A percentile compares a stretch with the other conserved stretches of the same genome.
phyloP scores from a whole-genome alignment of 345 rosid species.

The Jatropha curcas region DNA sequence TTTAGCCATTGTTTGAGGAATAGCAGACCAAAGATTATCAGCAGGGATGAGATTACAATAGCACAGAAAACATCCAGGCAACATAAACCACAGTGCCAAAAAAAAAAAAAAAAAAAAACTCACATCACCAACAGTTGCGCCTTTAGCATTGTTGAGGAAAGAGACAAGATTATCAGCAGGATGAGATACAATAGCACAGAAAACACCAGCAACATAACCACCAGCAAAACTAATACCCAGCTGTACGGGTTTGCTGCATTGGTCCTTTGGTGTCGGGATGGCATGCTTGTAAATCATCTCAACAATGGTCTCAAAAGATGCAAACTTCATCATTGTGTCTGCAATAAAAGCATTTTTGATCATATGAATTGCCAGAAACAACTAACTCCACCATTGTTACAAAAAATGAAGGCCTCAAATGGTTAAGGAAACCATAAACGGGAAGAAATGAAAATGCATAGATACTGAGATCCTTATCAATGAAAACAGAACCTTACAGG shows the following conservation, averaged over 20 bases:
- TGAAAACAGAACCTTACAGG: too few species aligned
- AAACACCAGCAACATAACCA: slow-evolving; percentile 88
- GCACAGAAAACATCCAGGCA: slow-evolving; percentile 94
- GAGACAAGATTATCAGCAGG: slow-evolving; percentile 98
- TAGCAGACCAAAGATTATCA: slow-evolving; percentile 89
- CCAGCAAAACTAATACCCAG: slow-evolving; percentile 96
- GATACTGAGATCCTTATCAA: background rate
- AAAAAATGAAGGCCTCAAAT: background rate
- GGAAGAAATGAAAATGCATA: background rate
- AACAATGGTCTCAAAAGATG: slow-evolving; percentile 89
- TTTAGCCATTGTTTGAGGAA: slow-evolving; percentile 97
- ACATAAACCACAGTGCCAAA: slow-evolving; percentile 79
- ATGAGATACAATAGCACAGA: slow-evolving; percentile 87
- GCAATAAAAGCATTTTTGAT: slow-evolving; percentile 14
- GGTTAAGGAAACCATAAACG: too few species aligned
- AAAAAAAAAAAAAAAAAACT: slow-evolving; percentile 20
- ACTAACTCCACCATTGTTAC: background rate
- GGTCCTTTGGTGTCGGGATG: slow-evolving; percentile 76
- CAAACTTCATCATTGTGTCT: slow-evolving; percentile 99
- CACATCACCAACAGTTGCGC: slow-evolving; percentile 96
- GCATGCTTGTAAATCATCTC: slow-evolving; percentile 86
- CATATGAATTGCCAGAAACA: slow-evolving; percentile 1
- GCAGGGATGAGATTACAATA: slow-evolving; percentile 91
- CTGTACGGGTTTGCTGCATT: slow-evolving; percentile 83
- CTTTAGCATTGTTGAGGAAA: slow-evolving; percentile 96